Conservation (phyloP, 2,329 filamentous ascomycete species). For the Ilyonectria destructans region DNA sequence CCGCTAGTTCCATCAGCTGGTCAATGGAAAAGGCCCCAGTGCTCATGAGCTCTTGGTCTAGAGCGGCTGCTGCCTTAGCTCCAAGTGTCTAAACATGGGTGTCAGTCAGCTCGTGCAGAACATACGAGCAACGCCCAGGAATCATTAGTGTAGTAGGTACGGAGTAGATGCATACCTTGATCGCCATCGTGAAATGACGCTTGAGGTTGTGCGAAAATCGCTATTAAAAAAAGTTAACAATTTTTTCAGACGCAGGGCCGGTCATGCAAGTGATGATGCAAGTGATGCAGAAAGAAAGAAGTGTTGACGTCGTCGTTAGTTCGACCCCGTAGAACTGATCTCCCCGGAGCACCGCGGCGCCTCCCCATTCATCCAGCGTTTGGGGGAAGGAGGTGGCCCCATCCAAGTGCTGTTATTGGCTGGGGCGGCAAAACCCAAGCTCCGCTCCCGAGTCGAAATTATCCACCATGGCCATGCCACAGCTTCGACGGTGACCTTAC, state of each 20-base stretch:
- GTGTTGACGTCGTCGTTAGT: background rate
- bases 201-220: background rate
- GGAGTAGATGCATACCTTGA: slow-evolving; percentile 49
- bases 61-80: slow-evolving; percentile 87
- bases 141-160: background rate
- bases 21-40: slow-evolving; percentile 91
- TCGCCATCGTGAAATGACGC: slow-evolving; percentile 47
- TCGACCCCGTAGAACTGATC: slow-evolving; percentile 15
- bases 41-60: slow-evolving; percentile 96
- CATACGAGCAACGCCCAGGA: slow-evolving; percentile 25
- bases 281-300: slow-evolving; percentile 10
- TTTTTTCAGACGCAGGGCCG: background rate
- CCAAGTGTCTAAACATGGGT: slow-evolving; percentile 80
- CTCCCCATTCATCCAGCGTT: background rate
- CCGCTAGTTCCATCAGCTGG: slow-evolving; percentile 97
- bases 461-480: slow-evolving; percentile 43
- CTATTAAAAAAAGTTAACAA: background rate
- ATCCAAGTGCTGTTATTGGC: slow-evolving; percentile 41
- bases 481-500: slow-evolving; percentile 20
- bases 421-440: slow-evolving; percentile 56
- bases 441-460: slow-evolving; percentile 53
- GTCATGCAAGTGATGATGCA: background rate
- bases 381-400: slow-evolving; percentile 13
- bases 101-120: slow-evolving; percentile 12
- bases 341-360: slow-evolving; percentile 24